Base-by-base conservation (phyloP, 805 yeast species). In the Sugiyamaella americana region DNA sequence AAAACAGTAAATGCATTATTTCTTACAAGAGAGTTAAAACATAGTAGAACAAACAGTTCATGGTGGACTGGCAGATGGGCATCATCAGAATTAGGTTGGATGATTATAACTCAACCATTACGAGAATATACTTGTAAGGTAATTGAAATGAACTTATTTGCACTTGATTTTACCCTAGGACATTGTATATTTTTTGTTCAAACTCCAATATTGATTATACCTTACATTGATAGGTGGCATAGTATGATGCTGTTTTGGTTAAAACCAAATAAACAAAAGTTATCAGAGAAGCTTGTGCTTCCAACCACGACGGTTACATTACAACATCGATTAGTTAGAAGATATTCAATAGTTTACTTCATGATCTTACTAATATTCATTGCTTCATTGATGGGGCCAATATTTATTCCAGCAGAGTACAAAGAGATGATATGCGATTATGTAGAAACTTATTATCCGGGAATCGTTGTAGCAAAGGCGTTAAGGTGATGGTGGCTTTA, bases 231-330 rank as follows among this genome's bases (percentile, higher is more conserved):
- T 70, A 82, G 82, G 71, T 81, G 88, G 85, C 98, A 89, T 66
- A 84, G 96, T 29, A 76, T 86, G 58, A 84, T 88, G 89, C 74
- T 89, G 67, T 84, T 89, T 78, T 89, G 98, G 98, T 79, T 89
- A 69, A 83, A 83, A 65, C 97, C 96, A 54, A 75, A 86, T 49
- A 78, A 85, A 68, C 86, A 81, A 69, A 83, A 82, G 59, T 81
- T 88, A 72, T 86, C 94, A 6, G 42, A 26, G 11, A 21, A 23
- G 37, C 37, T 38, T 13, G 82, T 37, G 26, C 37, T 29, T 4
- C 5, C 35, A 5, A 37, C 37, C 18, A 44, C 35, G 13, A 26
- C 17, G n/a, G 37, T 35, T 13, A 5, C 20, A 11, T 21, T 18
- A 21, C 37, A 17, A 35, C 82, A 95, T 69, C 82, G 80, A 79